A percentile compares a stretch with the other conserved stretches of the same genome.
Evolutionary conservation across 2,329 filamentous ascomycete species (phyloP).

Genomic region (Aspergillus fischeri): DNA sequence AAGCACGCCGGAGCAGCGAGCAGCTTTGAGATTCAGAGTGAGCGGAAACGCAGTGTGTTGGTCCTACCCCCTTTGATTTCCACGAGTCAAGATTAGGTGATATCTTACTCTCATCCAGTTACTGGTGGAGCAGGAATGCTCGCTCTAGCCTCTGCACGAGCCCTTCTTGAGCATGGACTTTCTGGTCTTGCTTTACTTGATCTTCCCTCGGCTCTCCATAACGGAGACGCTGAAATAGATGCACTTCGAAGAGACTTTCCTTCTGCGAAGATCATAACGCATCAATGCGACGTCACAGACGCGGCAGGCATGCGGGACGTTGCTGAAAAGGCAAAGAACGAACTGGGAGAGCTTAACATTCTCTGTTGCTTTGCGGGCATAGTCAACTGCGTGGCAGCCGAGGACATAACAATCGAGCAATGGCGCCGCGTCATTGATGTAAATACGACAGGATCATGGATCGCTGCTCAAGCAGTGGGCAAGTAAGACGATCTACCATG

Average conservation of each 20-base stretch:
- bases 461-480: conserved; percentile 63
- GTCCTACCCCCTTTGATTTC: conserved; percentile 2
- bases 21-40: conserved; percentile 26
- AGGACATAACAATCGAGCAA: conserved; percentile 54
- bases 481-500: conserved; percentile 24
- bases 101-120: conserved; percentile 37
- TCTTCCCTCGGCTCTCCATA: conserved; percentile 42
- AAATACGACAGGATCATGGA: conserved; percentile 66
- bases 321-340: conserved; percentile 8
- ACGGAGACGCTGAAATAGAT: conserved; percentile 39
- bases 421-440: conserved; percentile 66
- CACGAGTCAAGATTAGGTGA: not conserved
- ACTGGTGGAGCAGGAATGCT: conserved; percentile 65
- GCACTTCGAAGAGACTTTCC: conserved; percentile 54
- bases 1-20: conserved; percentile 21
- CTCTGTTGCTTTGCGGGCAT: conserved; percentile 66
- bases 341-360: conserved; percentile 51
- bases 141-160: conserved; percentile 54
- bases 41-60: conserved; percentile 28
- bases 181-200: conserved; percentile 59
- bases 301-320: conserved; percentile 25
- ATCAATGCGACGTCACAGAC: conserved; percentile 58
- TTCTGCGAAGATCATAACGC: conserved; percentile 46
- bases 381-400: conserved; percentile 58
- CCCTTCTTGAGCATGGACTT: conserved; percentile 65